Conservation (phyloP, 331 rosid genomes). For the Dryas integrifolia region DNA sequence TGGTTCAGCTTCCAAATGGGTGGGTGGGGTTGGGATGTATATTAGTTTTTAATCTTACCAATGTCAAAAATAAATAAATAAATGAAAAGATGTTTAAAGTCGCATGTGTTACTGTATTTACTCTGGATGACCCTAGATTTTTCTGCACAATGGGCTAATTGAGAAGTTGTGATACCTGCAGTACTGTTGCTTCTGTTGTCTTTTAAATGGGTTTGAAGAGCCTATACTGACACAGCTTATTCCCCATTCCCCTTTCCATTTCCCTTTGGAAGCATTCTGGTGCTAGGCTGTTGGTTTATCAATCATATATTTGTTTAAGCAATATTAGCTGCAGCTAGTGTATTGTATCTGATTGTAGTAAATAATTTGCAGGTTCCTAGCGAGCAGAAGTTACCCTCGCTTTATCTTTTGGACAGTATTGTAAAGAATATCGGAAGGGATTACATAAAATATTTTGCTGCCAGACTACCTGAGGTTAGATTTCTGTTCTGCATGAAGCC, state of each 20-base stretch:
- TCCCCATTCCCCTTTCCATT: constrained; percentile 4
- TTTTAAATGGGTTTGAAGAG: constrained; percentile 14
- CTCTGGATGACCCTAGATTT: not conserved
- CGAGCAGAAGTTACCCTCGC: constrained; percentile 98
- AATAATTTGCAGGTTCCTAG: constrained; percentile 75
- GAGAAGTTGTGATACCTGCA: constrained; percentile 13
- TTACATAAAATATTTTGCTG: constrained; percentile 82
- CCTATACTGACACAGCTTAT: not conserved
- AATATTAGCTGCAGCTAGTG: constrained; percentile 15
- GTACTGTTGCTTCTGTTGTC: not conserved
- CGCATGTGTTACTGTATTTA: not conserved
- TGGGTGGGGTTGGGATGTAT: not conserved
- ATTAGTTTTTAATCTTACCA: not conserved
- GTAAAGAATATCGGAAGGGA: constrained; percentile 97
- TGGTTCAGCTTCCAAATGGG: constrained; percentile 8
- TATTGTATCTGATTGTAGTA: constrained; percentile 24
- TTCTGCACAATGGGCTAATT: constrained; percentile 9
- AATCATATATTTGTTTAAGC: constrained; percentile 20
- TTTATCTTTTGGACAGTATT: constrained; percentile 96
- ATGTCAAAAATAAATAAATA: not conserved
- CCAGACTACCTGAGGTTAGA: constrained; percentile 88
- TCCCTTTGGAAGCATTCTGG: constrained; percentile 6
- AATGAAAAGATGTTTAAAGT: not conserved
- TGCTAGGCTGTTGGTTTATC: constrained; percentile 14
- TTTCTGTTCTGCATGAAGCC: constrained; percentile 27